phyloP scores from a whole-genome alignment of 2,329 filamentous ascomycete species.

The Aspergillus glaucus region DNA sequence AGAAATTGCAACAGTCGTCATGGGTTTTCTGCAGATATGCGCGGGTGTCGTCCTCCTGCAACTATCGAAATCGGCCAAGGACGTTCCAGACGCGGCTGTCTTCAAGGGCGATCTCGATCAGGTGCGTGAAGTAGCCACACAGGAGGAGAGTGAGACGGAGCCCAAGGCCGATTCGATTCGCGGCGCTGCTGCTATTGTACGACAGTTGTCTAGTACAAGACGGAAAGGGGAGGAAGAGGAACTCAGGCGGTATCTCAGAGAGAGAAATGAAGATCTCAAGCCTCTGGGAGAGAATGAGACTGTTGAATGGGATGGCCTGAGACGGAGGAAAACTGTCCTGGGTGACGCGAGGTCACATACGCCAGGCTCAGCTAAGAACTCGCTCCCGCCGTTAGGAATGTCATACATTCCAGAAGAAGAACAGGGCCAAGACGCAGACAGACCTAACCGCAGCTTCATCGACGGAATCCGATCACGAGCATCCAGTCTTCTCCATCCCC shows the following conservation, averaged over 20 bases:
- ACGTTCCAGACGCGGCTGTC: conserved; percentile 87
- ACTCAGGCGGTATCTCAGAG: conserved; percentile 68
- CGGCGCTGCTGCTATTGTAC: conserved; percentile 79
- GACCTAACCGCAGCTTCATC: conserved; percentile 30
- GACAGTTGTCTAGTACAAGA: conserved; percentile 69
- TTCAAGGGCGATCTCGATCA: conserved; percentile 92
- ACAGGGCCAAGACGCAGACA: conserved; percentile 46
- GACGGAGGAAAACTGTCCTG: conserved; percentile 60
- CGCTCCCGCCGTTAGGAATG: conserved; percentile 81
- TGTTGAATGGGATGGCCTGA: conserved; percentile 87
- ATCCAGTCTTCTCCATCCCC: conserved; percentile 31
- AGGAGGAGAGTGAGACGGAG: conserved; percentile 92
- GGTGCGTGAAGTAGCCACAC: conserved; percentile 88
- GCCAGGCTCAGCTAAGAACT: conserved; percentile 38
- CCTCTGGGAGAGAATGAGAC: conserved; percentile 72
- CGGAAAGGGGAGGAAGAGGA: conserved; percentile 76
- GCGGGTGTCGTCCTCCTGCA: conserved; percentile 86
- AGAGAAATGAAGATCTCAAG: conserved; percentile 66
- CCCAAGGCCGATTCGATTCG: conserved; percentile 95
- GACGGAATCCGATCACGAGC: conserved; percentile 33
- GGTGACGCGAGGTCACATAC: conserved; percentile 40
- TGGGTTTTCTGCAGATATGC: conserved; percentile 92
- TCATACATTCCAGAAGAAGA: conserved; percentile 65
- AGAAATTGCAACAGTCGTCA: conserved; percentile 79
- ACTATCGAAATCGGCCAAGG: conserved; percentile 96